Percentiles rank a stretch among this genome's conserved stretches.
phyloP scores from a whole-genome alignment of 2,329 filamentous ascomycete species.

The Claviceps capensis region DNA sequence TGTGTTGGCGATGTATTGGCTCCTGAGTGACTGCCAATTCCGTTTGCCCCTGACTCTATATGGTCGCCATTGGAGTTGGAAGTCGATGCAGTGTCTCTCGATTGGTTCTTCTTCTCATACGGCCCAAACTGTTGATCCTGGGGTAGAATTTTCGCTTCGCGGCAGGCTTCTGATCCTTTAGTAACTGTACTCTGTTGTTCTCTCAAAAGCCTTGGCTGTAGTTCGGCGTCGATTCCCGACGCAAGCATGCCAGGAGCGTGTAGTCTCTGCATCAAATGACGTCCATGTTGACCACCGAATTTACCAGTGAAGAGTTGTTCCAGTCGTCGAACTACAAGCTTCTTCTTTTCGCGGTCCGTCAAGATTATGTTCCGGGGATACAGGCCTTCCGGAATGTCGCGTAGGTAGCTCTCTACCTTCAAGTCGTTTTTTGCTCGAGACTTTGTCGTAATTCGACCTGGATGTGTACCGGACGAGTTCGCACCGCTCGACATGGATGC shows the following conservation, averaged over 20 bases:
- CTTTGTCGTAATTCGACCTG: slow-evolving; percentile 22
- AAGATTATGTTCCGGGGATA: slow-evolving; percentile 47
- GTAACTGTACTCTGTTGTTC: slow-evolving; percentile 20
- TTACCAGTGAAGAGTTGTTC: slow-evolving; percentile 76
- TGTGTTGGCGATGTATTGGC: slow-evolving; percentile 28
- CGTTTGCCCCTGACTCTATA: slow-evolving; percentile 28
- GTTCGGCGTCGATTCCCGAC: slow-evolving; percentile 14
- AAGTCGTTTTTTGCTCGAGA: slow-evolving; percentile 32
- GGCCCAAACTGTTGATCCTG: slow-evolving; percentile 15
- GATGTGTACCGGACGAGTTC: slow-evolving; percentile 28
- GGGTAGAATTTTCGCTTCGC: slow-evolving; percentile 36
- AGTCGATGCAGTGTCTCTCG: slow-evolving; percentile 28
- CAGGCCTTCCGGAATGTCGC: slow-evolving; percentile 57
- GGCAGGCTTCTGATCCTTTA: slow-evolving; percentile 18
- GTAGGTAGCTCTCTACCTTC: slow-evolving; percentile 55
- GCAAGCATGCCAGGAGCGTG: slow-evolving; percentile 7
- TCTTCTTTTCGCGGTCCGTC: slow-evolving; percentile 64
- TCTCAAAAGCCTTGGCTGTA: slow-evolving; percentile 12
- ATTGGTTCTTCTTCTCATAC: slow-evolving; percentile 25
- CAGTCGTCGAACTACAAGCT: slow-evolving; percentile 58
- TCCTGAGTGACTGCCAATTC: slow-evolving; percentile 11
- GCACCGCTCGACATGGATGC: slow-evolving; percentile 50
- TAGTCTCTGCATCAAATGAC: slow-evolving; percentile 12
- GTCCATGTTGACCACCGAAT: slow-evolving; percentile 27
- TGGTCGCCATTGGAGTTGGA: slow-evolving; percentile 36